Evolutionary conservation across 441 rosid genomes (phyloP).

Genomic region (Iberis amara): DNA sequence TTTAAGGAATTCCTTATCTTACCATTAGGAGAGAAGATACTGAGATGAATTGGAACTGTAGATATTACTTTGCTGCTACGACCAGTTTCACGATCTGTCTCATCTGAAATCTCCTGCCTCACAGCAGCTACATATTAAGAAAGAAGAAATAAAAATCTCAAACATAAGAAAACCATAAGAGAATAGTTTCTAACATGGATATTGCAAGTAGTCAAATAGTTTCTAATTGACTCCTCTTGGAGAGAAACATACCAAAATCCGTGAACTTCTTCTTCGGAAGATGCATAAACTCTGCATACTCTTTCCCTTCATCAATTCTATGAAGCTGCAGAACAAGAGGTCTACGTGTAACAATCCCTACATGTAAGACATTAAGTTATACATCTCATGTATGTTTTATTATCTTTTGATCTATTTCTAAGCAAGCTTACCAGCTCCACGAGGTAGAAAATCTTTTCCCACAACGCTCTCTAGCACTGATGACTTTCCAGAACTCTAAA

Average conservation of each 20-base stretch:
- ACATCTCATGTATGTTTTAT: neutral
- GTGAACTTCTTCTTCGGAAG: conserved; percentile 72
- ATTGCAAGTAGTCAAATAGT: neutral
- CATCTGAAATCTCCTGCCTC: conserved; percentile 81
- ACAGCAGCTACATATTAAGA: conserved; percentile 60
- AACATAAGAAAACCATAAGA: conserved; percentile 10
- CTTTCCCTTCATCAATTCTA: conserved; percentile 79
- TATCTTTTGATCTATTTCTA: neutral
- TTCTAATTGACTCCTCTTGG: neutral
- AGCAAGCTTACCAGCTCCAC: conserved; percentile 67
- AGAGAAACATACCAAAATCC: conserved; percentile 58
- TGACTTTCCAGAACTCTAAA: conserved; percentile 93
- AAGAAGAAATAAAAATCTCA: conserved; percentile 9
- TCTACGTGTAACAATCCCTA: conserved; percentile 93
- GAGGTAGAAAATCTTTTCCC: conserved; percentile 93
- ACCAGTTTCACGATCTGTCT: conserved; percentile 94
- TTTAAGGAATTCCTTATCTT: conserved; percentile 23
- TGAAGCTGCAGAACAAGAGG: conserved; percentile 97
- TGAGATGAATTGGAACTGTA: conserved; percentile 83
- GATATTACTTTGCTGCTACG: conserved; percentile 71
- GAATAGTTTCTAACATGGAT: conserved; percentile 3
- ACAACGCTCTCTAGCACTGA: conserved; percentile 89
- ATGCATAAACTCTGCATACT: conserved; percentile 92
- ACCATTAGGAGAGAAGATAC: conserved; percentile 89
- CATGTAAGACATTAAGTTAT: conserved; percentile 22